Evolutionary conservation across 2,329 filamentous ascomycete species (phyloP).

Genomic region (Colletotrichum sp.): DNA sequence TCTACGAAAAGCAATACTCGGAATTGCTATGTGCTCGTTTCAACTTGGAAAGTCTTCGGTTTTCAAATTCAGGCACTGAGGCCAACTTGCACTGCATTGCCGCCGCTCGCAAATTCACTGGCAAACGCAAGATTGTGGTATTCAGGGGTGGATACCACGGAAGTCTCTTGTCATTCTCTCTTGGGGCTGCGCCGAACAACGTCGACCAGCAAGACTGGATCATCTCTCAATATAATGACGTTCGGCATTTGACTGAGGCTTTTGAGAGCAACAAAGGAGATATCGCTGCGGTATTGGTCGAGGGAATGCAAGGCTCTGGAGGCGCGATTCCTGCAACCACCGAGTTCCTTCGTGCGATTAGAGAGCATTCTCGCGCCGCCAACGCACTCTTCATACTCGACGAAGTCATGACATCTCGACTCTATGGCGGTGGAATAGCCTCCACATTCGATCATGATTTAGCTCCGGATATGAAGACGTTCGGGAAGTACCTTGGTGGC

Average conservation of each 20-base stretch:
- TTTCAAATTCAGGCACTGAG: neutral
- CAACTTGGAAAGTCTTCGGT: neutral
- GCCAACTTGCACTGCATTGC: neutral
- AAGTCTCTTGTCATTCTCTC: neutral
- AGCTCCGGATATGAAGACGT: conserved; percentile 48
- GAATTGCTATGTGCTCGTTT: neutral
- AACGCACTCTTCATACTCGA: neutral
- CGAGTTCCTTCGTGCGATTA: neutral
- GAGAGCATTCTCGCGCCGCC: neutral
- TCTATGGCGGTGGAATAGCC: neutral
- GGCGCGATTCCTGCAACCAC: neutral
- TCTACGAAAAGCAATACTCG: neutral
- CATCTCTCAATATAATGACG: neutral
- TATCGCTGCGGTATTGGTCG: neutral
- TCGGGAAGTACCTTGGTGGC: conserved; percentile 66
- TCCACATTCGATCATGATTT: neutral
- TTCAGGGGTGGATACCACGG: neutral
- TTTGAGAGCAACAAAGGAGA: neutral
- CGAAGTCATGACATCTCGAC: neutral
- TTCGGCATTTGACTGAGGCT: neutral
- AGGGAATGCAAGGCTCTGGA: neutral
- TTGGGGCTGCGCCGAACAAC: neutral
- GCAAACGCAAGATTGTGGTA: neutral
- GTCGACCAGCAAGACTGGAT: neutral
- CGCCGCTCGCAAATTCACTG: neutral